Evolutionary conservation across 257 asterid genomes (phyloP), one percentile per base, ranked within the genome.

Genomic region (Echites panduratus): DNA sequence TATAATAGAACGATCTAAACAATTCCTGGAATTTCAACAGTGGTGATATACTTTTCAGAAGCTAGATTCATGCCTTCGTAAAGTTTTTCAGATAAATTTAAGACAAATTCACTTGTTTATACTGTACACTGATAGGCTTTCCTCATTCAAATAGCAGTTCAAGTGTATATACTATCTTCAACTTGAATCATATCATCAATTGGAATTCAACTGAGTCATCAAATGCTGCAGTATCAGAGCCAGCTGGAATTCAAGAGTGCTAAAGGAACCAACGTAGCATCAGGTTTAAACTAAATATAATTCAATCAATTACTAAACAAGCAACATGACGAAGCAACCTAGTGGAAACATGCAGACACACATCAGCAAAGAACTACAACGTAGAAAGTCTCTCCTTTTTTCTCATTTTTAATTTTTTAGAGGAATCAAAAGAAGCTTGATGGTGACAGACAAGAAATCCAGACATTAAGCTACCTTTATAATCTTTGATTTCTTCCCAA

Each of bases 401-500:
- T 27, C 7, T 61, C 3, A n/a, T n/a, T n/a, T n/a, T n/a, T 66
- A 17, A 66, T 13, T 41, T 66, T 40, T n/a, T 45, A 0, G 27
- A 49, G 57, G 43, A 29, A 69, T 19, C 53, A 38, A 47, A 14
- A 72, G 40, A 32, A 35, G 38, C 49, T 20, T 72, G 52, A 63
- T 26, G 57, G 4, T 12, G 44, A 32, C 44, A 9, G 11, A 5
- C 13, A 57, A 27, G 38, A 26, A 45, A 12, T 43, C 20, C 68
- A 44, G 27, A 71, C 26, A 43, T 47, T 32, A 68, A 3, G 32
- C 70, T 81, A 92, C 99, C 97, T 95, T 95, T 72, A 90, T 85
- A 72, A 86, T 84, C 84, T 92, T 95, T 66, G 96, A 90, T 84
- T 92, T 95, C 85, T 89, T 95, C 45, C 84, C 96, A n/a, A 95